Evolutionary conservation across 805 yeast species (phyloP).

Genomic region (Sugiyamaella floridensis): DNA sequence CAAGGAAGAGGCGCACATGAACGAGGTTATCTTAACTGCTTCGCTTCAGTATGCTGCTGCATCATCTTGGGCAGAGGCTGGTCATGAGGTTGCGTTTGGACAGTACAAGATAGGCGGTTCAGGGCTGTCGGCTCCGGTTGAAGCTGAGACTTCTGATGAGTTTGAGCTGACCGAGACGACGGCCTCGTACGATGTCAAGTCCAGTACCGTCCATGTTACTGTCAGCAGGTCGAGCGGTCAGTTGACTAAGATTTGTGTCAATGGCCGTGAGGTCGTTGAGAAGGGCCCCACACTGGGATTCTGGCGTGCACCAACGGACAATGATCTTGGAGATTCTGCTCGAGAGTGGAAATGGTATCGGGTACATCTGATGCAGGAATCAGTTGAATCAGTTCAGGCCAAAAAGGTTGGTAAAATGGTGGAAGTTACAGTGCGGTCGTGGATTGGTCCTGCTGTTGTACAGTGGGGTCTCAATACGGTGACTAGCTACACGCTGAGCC

Average conservation of each 20-base stretch:
- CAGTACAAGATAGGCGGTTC: slow-evolving; percentile 14
- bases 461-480: slow-evolving; percentile 25
- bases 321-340: slow-evolving; percentile 25
- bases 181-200: background rate
- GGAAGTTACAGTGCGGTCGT: slow-evolving; percentile 12
- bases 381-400: slow-evolving; percentile 7
- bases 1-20: background rate
- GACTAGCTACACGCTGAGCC: slow-evolving; percentile 8
- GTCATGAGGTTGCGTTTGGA: slow-evolving; percentile 27
- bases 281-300: slow-evolving; percentile 13
- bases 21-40: slow-evolving; percentile 14
- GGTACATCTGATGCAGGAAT: slow-evolving; percentile 21
- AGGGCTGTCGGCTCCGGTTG: background rate
- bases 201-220: background rate
- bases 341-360: slow-evolving; percentile 28
- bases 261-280: slow-evolving; percentile 4
- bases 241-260: slow-evolving; percentile 7
- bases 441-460: slow-evolving; percentile 24
- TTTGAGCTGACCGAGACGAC: slow-evolving; percentile 1
- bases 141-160: background rate
- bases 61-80: slow-evolving; percentile 19
- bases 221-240: slow-evolving; percentile 9
- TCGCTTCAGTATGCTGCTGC: slow-evolving; percentile 4
- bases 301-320: slow-evolving; percentile 32
- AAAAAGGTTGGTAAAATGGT: slow-evolving; percentile 2